Conservation (phyloP, 306 rosid species). For the Cucumis cinereus region DNA sequence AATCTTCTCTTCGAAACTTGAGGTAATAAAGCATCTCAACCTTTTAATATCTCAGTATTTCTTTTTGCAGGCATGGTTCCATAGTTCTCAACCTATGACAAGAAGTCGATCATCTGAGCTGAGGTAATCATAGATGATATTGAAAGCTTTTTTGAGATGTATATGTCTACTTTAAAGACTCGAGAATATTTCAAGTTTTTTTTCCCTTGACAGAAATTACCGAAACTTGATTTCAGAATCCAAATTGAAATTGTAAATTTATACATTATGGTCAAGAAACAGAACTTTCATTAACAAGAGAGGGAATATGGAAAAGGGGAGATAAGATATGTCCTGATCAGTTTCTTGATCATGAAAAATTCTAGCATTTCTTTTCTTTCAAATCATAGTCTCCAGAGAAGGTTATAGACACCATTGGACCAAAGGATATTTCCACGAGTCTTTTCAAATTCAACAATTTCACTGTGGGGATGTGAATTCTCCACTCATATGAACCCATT, state of each 20-base stretch:
- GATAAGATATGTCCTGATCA: too few relatives aligned
- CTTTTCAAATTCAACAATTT: too few relatives aligned
- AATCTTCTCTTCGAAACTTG: conserved; percentile 4
- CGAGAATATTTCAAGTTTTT: background rate
- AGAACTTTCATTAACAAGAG: too few relatives aligned
- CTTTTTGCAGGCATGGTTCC: conserved; percentile 83
- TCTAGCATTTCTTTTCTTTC: too few relatives aligned
- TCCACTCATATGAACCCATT: too few relatives aligned
- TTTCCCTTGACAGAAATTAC: background rate
- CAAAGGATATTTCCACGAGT: too few relatives aligned
- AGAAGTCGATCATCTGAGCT: conserved; percentile 96
- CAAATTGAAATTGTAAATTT: background rate
- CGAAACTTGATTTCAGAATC: background rate
- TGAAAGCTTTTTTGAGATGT: background rate
- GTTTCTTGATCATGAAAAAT: too few relatives aligned
- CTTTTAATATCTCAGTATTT: conserved; percentile 9
- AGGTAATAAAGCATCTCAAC: conserved; percentile 16
- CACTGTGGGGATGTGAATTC: too few relatives aligned
- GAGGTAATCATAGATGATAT: conserved; percentile 37
- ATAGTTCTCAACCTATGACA: conserved; percentile 77
- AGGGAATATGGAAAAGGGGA: too few relatives aligned
- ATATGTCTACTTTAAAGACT: background rate
- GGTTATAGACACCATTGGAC: too few relatives aligned
- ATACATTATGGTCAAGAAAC: too few relatives aligned
- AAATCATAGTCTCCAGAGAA: too few relatives aligned